phyloP scores from a whole-genome alignment of 1,284 basidiomycete genomes.

The Gymnopus androsaceus region DNA sequence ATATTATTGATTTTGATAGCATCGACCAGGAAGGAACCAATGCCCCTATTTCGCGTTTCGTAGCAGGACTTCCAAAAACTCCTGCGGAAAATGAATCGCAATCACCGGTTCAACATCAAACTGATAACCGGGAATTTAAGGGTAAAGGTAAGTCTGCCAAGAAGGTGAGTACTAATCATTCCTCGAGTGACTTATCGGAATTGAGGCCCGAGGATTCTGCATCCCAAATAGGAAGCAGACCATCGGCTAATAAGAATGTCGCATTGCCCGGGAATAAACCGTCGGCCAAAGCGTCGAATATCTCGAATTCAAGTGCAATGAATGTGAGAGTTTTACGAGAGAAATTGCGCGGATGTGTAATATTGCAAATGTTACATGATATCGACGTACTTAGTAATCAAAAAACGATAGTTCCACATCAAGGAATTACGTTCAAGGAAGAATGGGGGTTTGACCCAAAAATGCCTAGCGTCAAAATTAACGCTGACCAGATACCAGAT shows the following conservation, averaged over 20 bases:
- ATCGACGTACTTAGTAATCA: background rate
- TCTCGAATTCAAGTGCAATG: background rate
- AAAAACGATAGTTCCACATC: background rate
- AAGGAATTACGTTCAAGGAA: background rate
- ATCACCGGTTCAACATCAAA: too few species aligned
- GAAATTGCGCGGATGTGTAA: background rate
- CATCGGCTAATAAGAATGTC: background rate
- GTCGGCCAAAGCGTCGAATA: background rate
- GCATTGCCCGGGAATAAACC: background rate
- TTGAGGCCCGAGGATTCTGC: background rate
- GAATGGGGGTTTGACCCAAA: background rate
- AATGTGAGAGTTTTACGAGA: background rate
- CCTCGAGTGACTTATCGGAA: too few species aligned
- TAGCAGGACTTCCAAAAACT: too few species aligned
- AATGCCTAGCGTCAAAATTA: background rate
- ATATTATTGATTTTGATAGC: too few species aligned
- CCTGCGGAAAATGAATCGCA: too few species aligned
- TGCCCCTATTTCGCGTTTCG: too few species aligned
- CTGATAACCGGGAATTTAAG: too few species aligned
- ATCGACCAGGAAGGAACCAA: too few species aligned
- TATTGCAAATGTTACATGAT: background rate
- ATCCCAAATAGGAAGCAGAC: background rate
- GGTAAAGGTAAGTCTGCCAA: too few species aligned
- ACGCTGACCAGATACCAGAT: background rate
- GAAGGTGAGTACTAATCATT: background rate